Base-by-base conservation (phyloP, 345 rosid species). In the Trapa incisa region DNA sequence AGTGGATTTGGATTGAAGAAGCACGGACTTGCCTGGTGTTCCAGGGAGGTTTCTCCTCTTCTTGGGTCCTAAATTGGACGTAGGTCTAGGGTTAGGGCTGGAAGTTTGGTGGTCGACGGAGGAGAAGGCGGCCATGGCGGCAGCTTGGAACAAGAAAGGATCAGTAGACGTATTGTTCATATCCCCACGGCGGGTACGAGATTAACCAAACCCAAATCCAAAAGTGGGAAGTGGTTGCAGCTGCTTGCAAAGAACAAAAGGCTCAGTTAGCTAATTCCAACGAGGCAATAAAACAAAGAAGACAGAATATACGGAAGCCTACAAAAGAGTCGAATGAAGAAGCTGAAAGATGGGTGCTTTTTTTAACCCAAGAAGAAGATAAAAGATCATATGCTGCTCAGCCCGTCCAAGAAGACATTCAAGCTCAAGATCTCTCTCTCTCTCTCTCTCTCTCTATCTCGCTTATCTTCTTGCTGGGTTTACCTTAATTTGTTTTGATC, bases 11-110 rank as follows among this genome's bases (percentile, higher is more conserved):
- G 29, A 22, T 22, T 22, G 48, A 45, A 6, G 48, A 45, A 45
- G 48, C 48, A 6, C 11, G 48, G 43, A 7, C 17, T 62, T 79
- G 77, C 98, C 96, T 64, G 98, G 98, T 37, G 87, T 92, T 68
- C 98, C 96, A 22, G 98, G 98, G 42, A 87, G 82, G 68, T 84
- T 92, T 83, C 98, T 83, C 76, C 85, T 92, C 91, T 84, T 92
- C 73, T 89, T 87, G 73, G 83, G 63, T 39, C 77, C 76, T 2
- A 89, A 84, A 70, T 75, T 82, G 50, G 86, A 76, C 68, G 70
- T 77, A 66, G 80, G 76, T 69, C 74, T 82, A 80, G 94, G 90
- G 74, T 77, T 84, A 77, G 92, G 85, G 83, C 78, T 87, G 57
- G 80, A 62, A 22, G 68, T 78, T 66, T 84, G 90, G 68, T 85